A percentile compares a stretch with the other conserved stretches of the same genome.
phyloP scores from a whole-genome alignment of 345 rosid genomes.

The Lumnitzera racemosa region DNA sequence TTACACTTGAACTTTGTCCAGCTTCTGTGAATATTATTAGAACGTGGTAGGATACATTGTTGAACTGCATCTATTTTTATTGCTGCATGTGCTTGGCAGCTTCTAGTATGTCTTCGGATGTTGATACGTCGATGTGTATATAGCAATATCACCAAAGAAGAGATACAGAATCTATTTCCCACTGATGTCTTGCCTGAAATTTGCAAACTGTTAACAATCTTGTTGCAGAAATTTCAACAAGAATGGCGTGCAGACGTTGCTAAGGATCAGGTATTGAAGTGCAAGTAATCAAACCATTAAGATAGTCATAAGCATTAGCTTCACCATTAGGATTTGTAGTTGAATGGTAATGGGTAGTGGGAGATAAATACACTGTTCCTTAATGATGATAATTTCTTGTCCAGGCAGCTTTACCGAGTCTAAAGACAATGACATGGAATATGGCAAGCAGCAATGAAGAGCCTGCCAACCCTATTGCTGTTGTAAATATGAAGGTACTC shows the following conservation, averaged over 20 bases:
- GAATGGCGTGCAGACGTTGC: constrained; percentile 51
- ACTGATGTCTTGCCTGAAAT: constrained; percentile 52
- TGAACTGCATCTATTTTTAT: background rate
- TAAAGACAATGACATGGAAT: constrained; percentile 59
- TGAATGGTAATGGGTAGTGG: too few species aligned
- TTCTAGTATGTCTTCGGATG: constrained; percentile 53
- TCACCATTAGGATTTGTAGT: background rate
- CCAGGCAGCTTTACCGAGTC: constrained; percentile 38
- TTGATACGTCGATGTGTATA: constrained; percentile 49
- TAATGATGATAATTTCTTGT: background rate
- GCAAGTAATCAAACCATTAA: too few species aligned
- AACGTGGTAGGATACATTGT: too few species aligned
- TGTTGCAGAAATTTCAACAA: constrained; percentile 52
- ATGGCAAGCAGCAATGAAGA: constrained; percentile 29
- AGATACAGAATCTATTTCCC: constrained; percentile 49
- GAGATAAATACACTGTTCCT: background rate
- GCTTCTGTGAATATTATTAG: too few species aligned
- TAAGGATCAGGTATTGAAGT: constrained; percentile 35
- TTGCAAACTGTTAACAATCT: constrained; percentile 42
- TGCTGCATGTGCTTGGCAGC: constrained; percentile 20
- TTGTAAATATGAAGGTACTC: constrained; percentile 44
- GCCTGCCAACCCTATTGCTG: constrained; percentile 31
- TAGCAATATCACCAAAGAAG: constrained; percentile 41
- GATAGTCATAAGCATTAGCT: background rate
- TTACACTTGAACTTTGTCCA: too few species aligned